Evolutionary conservation across 257 asterid genomes (phyloP).

Genomic region (Ocimum tenuiflorum): DNA sequence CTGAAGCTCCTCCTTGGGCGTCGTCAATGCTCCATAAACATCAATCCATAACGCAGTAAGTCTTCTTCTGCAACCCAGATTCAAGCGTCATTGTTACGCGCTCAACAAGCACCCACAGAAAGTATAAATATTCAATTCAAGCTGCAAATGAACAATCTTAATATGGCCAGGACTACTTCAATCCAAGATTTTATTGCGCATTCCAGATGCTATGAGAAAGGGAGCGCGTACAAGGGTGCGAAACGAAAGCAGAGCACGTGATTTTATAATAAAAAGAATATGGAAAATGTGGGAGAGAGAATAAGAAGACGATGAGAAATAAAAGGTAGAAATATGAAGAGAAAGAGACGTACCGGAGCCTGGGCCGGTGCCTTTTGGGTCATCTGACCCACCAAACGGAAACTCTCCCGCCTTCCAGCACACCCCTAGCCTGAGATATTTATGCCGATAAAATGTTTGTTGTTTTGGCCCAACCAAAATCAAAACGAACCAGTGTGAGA

Average conservation of each 20-base stretch:
- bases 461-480: constrained; percentile 21
- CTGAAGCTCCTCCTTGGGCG: constrained; percentile 46
- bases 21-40: constrained; percentile 32
- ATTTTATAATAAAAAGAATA: neutral
- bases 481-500: neutral
- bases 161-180: neutral
- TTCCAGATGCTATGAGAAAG: neutral
- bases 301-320: constrained; percentile 14
- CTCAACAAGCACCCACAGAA: neutral
- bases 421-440: constrained; percentile 21
- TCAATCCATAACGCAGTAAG: constrained; percentile 44
- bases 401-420: constrained; percentile 13
- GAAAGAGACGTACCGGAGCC: constrained; percentile 31
- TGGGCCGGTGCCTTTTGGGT: constrained; percentile 38
- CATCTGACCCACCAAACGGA: constrained; percentile 20
- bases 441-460: constrained; percentile 21
- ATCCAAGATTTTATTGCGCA: neutral
- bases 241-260: constrained; percentile 1
- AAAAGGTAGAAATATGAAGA: neutral
- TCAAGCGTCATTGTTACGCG: constrained; percentile 21
- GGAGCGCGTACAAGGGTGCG: too few species aligned
- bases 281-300: neutral
- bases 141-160: neutral
- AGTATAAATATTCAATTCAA: neutral
- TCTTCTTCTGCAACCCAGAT: constrained; percentile 55